phyloP scores from a whole-genome alignment of 2,329 filamentous ascomycete species.

The Bertia moriformis region DNA sequence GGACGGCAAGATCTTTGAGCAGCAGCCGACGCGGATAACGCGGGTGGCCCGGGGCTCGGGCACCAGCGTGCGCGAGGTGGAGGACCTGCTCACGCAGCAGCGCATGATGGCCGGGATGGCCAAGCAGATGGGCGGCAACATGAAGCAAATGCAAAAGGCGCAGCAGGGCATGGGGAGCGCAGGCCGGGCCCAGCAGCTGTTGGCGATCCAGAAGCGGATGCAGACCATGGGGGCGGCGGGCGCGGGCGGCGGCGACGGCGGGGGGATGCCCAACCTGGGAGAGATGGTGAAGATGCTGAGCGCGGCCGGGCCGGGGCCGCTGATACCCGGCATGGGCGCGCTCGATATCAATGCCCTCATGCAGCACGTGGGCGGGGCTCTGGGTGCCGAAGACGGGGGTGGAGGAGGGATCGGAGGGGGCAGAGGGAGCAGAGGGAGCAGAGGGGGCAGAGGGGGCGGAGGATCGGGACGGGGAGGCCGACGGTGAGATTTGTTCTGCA shows the following conservation, averaged over 20 bases:
- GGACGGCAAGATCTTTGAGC: slow-evolving; percentile 85
- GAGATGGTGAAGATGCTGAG: slow-evolving; percentile 88
- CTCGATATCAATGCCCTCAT: slow-evolving; percentile 71
- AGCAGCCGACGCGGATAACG: slow-evolving; percentile 90
- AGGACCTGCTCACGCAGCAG: slow-evolving; percentile 93
- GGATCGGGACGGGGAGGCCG: too few relatives aligned
- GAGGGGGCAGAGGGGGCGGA: too few relatives aligned
- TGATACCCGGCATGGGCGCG: slow-evolving; percentile 50
- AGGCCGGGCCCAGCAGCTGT: slow-evolving; percentile 85
- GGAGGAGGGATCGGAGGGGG: too few relatives aligned
- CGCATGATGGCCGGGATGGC: slow-evolving; percentile 99
- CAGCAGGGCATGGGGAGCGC: slow-evolving; percentile 82
- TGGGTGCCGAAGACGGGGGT: slow-evolving; percentile 23
- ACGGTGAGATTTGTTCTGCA: too few relatives aligned
- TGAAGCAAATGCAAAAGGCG: slow-evolving; percentile 92
- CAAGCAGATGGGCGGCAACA: slow-evolving; percentile 95
- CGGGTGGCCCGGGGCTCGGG: slow-evolving; percentile 79
- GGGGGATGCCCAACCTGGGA: slow-evolving; percentile 66
- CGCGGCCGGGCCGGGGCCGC: slow-evolving; percentile 42
- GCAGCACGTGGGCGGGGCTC: slow-evolving; percentile 43
- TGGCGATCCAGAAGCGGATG: slow-evolving; percentile 91
- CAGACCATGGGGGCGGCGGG: slow-evolving; percentile 75
- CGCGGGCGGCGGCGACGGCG: slow-evolving; percentile 40
- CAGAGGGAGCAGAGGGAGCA: too few relatives aligned
- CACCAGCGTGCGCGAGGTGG: slow-evolving; percentile 81